Conservation (phyloP, 306 rosid genomes). For the Dicorynia guianensis region DNA sequence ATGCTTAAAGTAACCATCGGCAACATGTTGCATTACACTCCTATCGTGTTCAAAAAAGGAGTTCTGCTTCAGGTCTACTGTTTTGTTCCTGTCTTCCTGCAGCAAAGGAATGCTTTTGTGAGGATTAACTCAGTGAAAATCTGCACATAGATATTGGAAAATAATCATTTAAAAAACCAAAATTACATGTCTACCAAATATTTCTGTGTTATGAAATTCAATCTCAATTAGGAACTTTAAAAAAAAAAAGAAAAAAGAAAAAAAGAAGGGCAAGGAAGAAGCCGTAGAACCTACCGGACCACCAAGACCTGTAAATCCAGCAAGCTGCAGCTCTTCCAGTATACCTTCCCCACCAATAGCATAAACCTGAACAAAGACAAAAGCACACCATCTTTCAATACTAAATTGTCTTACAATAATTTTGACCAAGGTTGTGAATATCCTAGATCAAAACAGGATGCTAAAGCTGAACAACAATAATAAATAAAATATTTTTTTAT, state of each 20-base stretch:
- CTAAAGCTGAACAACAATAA: neutral
- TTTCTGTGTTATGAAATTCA: neutral
- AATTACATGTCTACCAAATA: slow-evolving; percentile 16
- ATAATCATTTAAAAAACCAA: slow-evolving; percentile 13
- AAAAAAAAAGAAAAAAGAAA: too few relatives aligned
- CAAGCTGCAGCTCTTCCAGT: slow-evolving; percentile 83
- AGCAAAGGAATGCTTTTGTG: slow-evolving; percentile 47
- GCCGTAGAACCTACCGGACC: slow-evolving; percentile 75
- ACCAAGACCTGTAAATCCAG: slow-evolving; percentile 89
- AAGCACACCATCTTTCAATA: neutral
- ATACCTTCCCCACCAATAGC: slow-evolving; percentile 92
- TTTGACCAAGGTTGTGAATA: neutral
- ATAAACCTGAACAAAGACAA: slow-evolving; percentile 67
- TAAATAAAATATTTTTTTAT: too few relatives aligned
- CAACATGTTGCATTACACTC: slow-evolving; percentile 72
- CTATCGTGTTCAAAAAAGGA: slow-evolving; percentile 79
- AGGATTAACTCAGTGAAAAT: slow-evolving; percentile 32
- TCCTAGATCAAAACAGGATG: neutral
- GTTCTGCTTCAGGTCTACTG: slow-evolving; percentile 57
- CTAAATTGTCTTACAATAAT: neutral
- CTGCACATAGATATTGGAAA: too few relatives aligned
- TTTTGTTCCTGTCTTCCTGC: slow-evolving; percentile 85
- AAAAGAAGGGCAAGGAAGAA: neutral
- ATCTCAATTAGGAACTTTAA: neutral
- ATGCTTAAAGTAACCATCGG: slow-evolving; percentile 37